Evolutionary conservation across 2,329 filamentous ascomycete species (phyloP), one percentile per base, ranked within the genome.

Genomic region (Exophiala bonariae): DNA sequence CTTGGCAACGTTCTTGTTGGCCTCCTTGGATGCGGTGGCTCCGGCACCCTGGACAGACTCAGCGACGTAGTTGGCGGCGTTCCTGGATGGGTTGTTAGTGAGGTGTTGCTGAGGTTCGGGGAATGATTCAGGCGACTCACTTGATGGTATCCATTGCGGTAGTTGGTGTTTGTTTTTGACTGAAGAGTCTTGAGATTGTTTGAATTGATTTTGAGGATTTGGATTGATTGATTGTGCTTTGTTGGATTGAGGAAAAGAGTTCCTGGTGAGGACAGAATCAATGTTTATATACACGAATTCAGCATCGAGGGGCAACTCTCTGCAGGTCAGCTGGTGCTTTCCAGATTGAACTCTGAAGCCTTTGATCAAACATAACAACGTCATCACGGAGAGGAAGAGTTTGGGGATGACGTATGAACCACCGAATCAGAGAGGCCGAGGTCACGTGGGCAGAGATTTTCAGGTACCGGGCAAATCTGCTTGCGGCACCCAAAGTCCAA

Each of bases 1-100:
- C 77, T 86, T 85, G 68, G 82, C 83, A 57, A 81, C 76, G 56
- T 77, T 64, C 79, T 86, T 85, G 79, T 86, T 86, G 72, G 73
- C 73, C 72, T 85, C 81, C 79, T 86, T 86, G 71, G 75, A 80
- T 49, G 77, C 71, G 56, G 77, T 75, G 54, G 72, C 70, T 53
- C 73, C 63, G 54, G 74, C 73, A 65, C 82, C 72, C 74, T 85
- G 75, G 63, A 82, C 67, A 60, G 73, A 70, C 77, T 85, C 83
- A 57, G 78, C 69, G 70, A 85, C 80, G 79, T 86, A 85, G 79
- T 84, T 85, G 71, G 72, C 81, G 64, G 79, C 80, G 72, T 86
- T 81, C 77, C 55, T 58, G 44, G 6, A n/a, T 30, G n/a, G 5
- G 4, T 9, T 32, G 44, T 52, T 34, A 50, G 41, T 17, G 26